These are phyloP conservation scores for Dictyostelium citrinum DNA, from an alignment of 78 protist genomes.

Conservation along the genomic window DNA sequence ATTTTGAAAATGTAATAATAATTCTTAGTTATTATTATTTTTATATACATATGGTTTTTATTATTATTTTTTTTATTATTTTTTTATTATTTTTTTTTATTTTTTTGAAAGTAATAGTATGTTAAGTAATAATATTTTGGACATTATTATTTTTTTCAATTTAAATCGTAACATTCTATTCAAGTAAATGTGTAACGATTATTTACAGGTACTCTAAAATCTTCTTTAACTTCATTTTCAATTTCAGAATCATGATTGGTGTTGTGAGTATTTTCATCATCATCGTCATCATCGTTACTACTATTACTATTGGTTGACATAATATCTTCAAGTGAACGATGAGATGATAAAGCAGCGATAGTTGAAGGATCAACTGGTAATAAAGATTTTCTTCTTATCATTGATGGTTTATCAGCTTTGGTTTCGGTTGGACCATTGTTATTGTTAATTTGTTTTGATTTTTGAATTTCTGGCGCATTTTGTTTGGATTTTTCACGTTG, in stretches of 20 bases:
- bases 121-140: not conserved
- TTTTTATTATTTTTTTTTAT: not conserved
- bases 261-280: not conserved
- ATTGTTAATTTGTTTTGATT: constrained; percentile 4
- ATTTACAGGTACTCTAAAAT: constrained; percentile 13
- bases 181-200: no score
- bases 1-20: not conserved
- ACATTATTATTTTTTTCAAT: not conserved
- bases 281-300: not conserved
- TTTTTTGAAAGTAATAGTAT: not conserved
- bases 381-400: constrained; percentile 77
- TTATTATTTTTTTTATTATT: not conserved
- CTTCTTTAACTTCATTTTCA: constrained; percentile 8
- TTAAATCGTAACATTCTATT: no score
- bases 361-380: constrained; percentile 78
- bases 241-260: not conserved
- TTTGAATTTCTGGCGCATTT: not conserved
- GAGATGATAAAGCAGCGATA: constrained; percentile 62
- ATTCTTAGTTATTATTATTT: not conserved
- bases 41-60: not conserved
- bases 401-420: constrained; percentile 26
- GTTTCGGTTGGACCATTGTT: not conserved
- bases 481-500: not conserved
- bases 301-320: not conserved
- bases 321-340: constrained; percentile 63